Conservation (phyloP, 2,329 filamentous ascomycete species). For the Curvularia lunata region DNA sequence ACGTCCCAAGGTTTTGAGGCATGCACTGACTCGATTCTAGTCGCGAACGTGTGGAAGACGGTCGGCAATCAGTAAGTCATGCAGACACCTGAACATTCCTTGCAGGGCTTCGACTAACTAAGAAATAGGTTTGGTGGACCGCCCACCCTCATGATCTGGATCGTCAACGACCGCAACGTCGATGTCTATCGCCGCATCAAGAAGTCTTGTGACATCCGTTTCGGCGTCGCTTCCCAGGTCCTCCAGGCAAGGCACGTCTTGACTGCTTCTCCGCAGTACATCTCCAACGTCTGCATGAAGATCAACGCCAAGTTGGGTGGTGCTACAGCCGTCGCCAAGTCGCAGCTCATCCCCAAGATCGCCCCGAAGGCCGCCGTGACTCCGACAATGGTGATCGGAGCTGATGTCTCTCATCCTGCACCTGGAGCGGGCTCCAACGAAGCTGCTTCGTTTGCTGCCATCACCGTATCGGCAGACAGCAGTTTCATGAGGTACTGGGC, state of each 20-base stretch:
- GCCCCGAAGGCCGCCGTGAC: constrained; percentile 25
- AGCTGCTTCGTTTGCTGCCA: constrained; percentile 78
- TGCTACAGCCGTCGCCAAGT: constrained; percentile 65
- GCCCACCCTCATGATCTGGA: constrained; percentile 80
- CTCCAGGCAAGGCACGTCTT: constrained; percentile 73
- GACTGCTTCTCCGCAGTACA: constrained; percentile 79
- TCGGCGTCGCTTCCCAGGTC: constrained; percentile 82
- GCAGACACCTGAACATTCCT: neutral
- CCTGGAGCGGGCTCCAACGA: constrained; percentile 58
- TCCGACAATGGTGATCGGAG: constrained; percentile 81
- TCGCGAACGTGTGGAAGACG: constrained; percentile 62
- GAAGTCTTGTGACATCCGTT: constrained; percentile 85
- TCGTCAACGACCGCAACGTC: constrained; percentile 74
- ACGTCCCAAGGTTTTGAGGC: too few species aligned
- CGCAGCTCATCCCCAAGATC: constrained; percentile 43
- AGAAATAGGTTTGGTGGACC: constrained; percentile 52
- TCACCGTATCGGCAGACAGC: constrained; percentile 81
- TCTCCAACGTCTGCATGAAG: constrained; percentile 95
- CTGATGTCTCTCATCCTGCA: constrained; percentile 85
- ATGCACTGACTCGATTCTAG: constrained; percentile 18
- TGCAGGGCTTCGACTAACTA: constrained; percentile 5
- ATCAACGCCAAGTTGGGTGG: constrained; percentile 95
- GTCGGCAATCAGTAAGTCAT: constrained; percentile 56
- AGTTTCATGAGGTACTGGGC: constrained; percentile 76
- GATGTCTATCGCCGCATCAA: constrained; percentile 84